Evolutionary conservation across 495 filamentous ascomycete species (phyloP).

Genomic region (Aspergillus campestris): DNA sequence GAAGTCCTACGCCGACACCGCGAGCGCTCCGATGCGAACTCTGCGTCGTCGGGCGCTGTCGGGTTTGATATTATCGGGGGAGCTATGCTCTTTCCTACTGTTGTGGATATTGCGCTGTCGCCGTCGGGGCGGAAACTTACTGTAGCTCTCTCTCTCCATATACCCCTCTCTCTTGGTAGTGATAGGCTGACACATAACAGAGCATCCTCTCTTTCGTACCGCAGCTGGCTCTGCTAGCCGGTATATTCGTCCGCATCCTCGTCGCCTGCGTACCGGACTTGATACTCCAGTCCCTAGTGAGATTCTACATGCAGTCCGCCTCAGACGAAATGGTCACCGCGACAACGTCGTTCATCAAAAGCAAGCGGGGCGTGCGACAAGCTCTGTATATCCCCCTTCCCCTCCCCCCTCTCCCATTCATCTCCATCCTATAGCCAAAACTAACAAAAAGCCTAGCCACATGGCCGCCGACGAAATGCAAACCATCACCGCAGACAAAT

Average conservation of each 20-base stretch:
- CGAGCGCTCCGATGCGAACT: slow-evolving; percentile 5
- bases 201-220: slow-evolving; percentile 43
- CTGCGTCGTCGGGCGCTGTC: neutral
- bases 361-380: slow-evolving; percentile 57
- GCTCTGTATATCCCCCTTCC: slow-evolving; percentile 41
- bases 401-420: neutral
- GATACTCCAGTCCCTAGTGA: slow-evolving; percentile 36
- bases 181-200: slow-evolving; percentile 3
- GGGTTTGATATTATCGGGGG: slow-evolving; percentile 47
- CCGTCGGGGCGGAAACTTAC: slow-evolving; percentile 51
- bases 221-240: slow-evolving; percentile 44
- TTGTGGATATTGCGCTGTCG: slow-evolving; percentile 63
- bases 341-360: slow-evolving; percentile 56
- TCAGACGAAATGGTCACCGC: slow-evolving; percentile 47
- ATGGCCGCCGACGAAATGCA: slow-evolving; percentile 70
- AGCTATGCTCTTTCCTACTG: slow-evolving; percentile 69
- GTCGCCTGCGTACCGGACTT: slow-evolving; percentile 33
- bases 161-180: neutral
- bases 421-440: neutral
- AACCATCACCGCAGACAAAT: slow-evolving; percentile 65
- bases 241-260: slow-evolving; percentile 42
- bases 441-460: slow-evolving; percentile 31
- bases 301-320: slow-evolving; percentile 41
- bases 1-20: slow-evolving; percentile 55
- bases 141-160: slow-evolving; percentile 21